Evolutionary conservation across 495 filamentous ascomycete genomes (phyloP).

Genomic region (Annulohypoxylon nitens): DNA sequence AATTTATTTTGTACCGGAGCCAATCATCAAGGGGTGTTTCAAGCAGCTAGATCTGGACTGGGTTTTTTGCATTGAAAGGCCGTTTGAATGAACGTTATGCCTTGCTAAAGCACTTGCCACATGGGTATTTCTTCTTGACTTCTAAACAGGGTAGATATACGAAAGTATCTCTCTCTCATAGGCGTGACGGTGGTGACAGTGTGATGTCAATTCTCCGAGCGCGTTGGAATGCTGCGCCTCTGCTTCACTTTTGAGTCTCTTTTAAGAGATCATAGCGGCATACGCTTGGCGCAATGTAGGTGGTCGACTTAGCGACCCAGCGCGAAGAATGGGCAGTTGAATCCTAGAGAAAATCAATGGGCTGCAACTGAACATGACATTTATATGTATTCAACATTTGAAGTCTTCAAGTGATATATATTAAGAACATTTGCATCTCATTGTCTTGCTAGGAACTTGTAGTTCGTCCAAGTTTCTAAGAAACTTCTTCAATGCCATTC

Average conservation of each 20-base stretch:
- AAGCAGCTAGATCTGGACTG: slow-evolving; percentile 29
- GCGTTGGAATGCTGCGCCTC: neutral
- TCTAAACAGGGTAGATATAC: slow-evolving; percentile 19
- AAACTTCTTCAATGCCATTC: slow-evolving; percentile 16
- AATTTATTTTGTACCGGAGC: slow-evolving; percentile 34
- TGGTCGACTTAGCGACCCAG: neutral
- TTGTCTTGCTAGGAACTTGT: neutral
- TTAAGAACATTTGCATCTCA: neutral
- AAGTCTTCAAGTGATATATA: neutral
- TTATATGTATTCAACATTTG: neutral
- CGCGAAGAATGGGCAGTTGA: neutral
- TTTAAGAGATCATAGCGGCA: neutral
- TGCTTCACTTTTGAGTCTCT: slow-evolving; percentile 4
- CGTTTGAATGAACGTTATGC: slow-evolving; percentile 31
- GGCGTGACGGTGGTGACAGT: slow-evolving; percentile 6
- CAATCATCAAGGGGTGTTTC: slow-evolving; percentile 41
- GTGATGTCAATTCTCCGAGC: slow-evolving; percentile 1
- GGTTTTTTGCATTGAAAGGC: slow-evolving; percentile 40
- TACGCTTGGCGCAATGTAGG: neutral
- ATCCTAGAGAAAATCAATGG: neutral
- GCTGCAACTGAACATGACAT: neutral
- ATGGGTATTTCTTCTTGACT: slow-evolving; percentile 8
- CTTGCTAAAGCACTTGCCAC: slow-evolving; percentile 8
- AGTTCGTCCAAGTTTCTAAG: slow-evolving; percentile 12
- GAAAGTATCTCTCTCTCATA: slow-evolving; percentile 15